Base-by-base conservation (phyloP, 768 basidiomycete genomes). In the Boletus huronensis region DNA sequence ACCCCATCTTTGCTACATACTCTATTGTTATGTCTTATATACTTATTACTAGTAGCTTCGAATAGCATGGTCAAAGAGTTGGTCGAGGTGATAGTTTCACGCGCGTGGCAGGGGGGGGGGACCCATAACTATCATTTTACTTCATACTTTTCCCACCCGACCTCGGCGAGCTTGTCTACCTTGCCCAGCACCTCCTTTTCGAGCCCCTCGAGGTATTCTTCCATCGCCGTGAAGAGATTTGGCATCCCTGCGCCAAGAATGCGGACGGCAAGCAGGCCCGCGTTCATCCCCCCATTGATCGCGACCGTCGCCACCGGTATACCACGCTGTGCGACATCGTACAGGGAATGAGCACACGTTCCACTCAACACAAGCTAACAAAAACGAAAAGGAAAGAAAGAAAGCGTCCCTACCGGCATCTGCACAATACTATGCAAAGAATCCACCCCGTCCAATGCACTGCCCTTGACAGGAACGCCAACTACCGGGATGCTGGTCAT, bases 271-370 rank as follows among this genome's bases (percentile, higher is more conserved):
- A 98, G 81, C 2, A 99, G 74, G 1, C 87, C 97, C 1, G 95
- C 97, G 65, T 98, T 99, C 52, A 84, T 91, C 17, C 90, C 84
- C 64, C 97, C 97, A 70, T 95, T 93, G 69, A 98, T 98, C 0
- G 95, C 96, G 17, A 98, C 94, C 3, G 96, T 98, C 5, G 97
- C 97, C 14, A 96, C 93, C 4, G 97, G 97, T 54, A 98, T 90
- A 17, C 96, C 97, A 35, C 96, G 83, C 95, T 97, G 41, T 31
- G 7, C 23, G 4, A 48, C 6, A 46, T 41, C 46, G n/a, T 21
- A 45, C 28, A 19, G 32, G 44, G 43, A 50, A 39, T 43, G 25
- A 59, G 43, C 2, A 50, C 10, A 29, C 40, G 21, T 13, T n/a
- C 16, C 3, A 29, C n/a, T 36, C 36, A 23, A 29, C 29, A 49